Evolutionary conservation across 2,329 filamentous ascomycete genomes (phyloP), one percentile per base, ranked within the genome.

Genomic region (Pseudopithomyces chartarum): DNA sequence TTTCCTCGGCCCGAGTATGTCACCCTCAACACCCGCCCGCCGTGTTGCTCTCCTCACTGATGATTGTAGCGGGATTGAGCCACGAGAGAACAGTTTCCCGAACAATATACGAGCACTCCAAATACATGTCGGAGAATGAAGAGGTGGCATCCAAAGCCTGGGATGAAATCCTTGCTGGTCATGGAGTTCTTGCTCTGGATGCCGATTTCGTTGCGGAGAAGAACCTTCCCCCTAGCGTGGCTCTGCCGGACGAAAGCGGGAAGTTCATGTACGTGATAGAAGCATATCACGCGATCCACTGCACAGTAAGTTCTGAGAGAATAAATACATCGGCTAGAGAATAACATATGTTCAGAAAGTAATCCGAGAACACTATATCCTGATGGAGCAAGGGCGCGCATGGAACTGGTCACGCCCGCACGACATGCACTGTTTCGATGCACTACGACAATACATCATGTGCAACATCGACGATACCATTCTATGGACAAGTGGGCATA

Each of bases 251-350:
- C 10, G 23, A 40, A 2, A 51, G 36, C 17, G 52, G 56, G 7
- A 56, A 50, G 10, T 49, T 52, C 23, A 43, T 45, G 33, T 58
- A 56, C 23, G 52, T 56, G 26, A 51, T 58, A 33, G 56, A 58
- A 46, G 53, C 53, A 47, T 58, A 58, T 20, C 56, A 58, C 40
- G 56, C 48, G 2, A 58, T 58, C 23, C 52, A 58, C 26, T 58
- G 56, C 47, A 42, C 47, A 10, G 47, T 50, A 42, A 50, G 46
- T 50, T 15, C n/a, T 17, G 6, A 6, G 11, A 26, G 15, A 6
- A 1, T 17, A 2, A 11, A 12, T 3, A 13, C 20, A 1, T 3
- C 7, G 32, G 6, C 4, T 12, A n/a, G 10, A 22, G n/a, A 20
- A 15, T 50, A n/a, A 50, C 22, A 15, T 2, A 26, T 10, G 2